phyloP scores from a whole-genome alignment of 2,329 filamentous ascomycete species.

The Fusarium kyushuense region DNA sequence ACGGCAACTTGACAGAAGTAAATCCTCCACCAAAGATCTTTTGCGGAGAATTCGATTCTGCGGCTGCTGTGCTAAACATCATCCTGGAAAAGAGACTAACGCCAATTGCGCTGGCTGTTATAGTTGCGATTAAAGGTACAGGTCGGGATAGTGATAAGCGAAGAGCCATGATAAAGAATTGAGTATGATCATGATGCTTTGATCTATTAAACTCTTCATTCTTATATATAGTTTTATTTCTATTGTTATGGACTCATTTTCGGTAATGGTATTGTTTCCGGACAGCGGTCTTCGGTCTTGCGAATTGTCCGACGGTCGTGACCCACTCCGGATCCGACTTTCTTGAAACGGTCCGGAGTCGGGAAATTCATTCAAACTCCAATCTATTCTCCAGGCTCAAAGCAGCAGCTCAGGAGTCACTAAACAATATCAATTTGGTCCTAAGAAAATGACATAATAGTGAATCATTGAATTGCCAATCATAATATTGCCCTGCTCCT shows the following conservation, averaged over 20 bases:
- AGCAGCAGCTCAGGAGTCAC: too few relatives aligned
- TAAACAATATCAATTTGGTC: too few relatives aligned
- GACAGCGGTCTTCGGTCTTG: not conserved
- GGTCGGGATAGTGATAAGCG: conserved; percentile 33
- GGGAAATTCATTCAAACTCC: not conserved
- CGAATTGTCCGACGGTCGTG: not conserved
- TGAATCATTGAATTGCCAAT: too few relatives aligned
- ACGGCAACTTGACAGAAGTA: conserved; percentile 60
- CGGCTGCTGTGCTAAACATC: conserved; percentile 39
- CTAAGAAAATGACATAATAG: too few relatives aligned
- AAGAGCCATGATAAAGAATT: conserved; percentile 30
- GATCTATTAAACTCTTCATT: too few relatives aligned
- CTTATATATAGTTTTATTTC: not conserved
- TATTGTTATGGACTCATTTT: conserved; percentile 5
- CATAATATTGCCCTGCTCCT: not conserved
- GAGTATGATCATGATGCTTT: not conserved
- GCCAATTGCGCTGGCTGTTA: conserved; percentile 38
- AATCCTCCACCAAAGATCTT: conserved; percentile 54
- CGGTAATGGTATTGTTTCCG: not conserved
- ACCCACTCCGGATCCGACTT: not conserved
- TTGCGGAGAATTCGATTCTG: conserved; percentile 27
- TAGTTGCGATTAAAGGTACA: conserved; percentile 38
- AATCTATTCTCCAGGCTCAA: not conserved
- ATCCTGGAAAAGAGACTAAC: conserved; percentile 39
- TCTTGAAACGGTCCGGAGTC: not conserved